A percentile compares a stretch with the other conserved stretches of the same genome.
Conservation (phyloP, 345 rosid genomes). For the Arabidopsis thaliana region DNA sequence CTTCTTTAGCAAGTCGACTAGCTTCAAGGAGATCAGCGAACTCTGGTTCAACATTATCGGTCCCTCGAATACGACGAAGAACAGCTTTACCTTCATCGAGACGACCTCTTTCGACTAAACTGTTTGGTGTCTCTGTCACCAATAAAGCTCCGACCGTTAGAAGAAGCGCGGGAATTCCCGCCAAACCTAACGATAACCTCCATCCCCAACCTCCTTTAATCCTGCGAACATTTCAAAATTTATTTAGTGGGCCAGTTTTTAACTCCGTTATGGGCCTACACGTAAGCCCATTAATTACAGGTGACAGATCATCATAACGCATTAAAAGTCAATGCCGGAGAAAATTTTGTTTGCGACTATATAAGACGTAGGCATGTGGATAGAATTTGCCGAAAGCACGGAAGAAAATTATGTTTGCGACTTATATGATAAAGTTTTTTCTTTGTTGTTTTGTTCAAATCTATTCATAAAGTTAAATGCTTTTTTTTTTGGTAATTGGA, state of each 20-base stretch:
- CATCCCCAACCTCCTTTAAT: constrained; percentile 91
- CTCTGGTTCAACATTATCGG: constrained; percentile 82
- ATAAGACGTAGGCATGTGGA: constrained; percentile 39
- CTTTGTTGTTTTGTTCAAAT: background rate
- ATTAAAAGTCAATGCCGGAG: constrained; percentile 24
- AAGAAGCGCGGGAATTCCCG: constrained; percentile 85
- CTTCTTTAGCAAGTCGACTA: constrained; percentile 79
- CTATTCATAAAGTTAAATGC: background rate
- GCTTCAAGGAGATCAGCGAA: constrained; percentile 89
- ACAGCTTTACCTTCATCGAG: constrained; percentile 87
- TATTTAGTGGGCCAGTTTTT: constrained; percentile 6
- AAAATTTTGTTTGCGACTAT: background rate
- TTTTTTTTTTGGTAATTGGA: background rate
- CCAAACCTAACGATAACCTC: constrained; percentile 88
- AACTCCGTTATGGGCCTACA: background rate
- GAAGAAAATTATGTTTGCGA: background rate
- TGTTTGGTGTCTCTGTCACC: constrained; percentile 87
- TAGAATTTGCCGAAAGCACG: constrained; percentile 34
- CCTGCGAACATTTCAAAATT: constrained; percentile 42
- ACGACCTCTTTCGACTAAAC: constrained; percentile 87
- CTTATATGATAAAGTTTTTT: background rate
- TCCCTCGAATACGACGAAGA: constrained; percentile 78
- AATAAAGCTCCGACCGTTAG: constrained; percentile 79
- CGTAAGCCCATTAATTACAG: constrained; percentile 20
- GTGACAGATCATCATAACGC: background rate